A percentile compares a stretch with the other conserved stretches of the same genome.
phyloP scores from a whole-genome alignment of 2,329 filamentous ascomycete species.

The Diaporthe batatas region DNA sequence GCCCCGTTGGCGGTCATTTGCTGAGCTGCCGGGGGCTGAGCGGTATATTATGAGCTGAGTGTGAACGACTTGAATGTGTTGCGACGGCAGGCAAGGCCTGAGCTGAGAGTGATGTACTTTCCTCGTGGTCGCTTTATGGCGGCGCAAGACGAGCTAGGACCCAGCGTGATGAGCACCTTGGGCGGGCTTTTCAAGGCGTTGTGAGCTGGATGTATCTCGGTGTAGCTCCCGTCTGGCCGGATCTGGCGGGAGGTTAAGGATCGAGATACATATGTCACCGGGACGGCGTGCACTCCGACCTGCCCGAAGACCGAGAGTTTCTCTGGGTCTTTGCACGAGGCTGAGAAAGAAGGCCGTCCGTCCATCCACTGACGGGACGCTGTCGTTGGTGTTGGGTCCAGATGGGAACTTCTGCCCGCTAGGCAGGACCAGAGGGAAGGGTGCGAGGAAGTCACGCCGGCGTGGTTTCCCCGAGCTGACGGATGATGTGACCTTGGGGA shows the following conservation, averaged over 20 bases:
- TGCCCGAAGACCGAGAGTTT: slow-evolving; percentile 19
- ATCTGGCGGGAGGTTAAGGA: slow-evolving; percentile 33
- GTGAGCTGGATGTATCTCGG: neutral
- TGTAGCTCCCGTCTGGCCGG: slow-evolving; percentile 11
- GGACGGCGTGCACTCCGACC: neutral
- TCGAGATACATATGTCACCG: slow-evolving; percentile 13
- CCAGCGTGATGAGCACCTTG: neutral
- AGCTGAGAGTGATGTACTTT: neutral
- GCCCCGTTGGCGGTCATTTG: slow-evolving; percentile 38
- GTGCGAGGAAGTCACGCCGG: slow-evolving; percentile 2
- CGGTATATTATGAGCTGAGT: neutral
- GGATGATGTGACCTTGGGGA: neutral
- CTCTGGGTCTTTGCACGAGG: slow-evolving; percentile 1
- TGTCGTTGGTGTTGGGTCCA: neutral
- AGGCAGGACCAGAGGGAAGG: neutral
- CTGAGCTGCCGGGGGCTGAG: slow-evolving; percentile 4
- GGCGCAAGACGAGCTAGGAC: neutral
- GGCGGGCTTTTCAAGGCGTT: neutral
- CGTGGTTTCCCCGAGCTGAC: slow-evolving; percentile 9
- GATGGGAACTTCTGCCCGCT: neutral
- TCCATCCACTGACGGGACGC: neutral
- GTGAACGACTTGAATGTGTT: neutral
- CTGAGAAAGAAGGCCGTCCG: neutral
- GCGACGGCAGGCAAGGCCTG: neutral
- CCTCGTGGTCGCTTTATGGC: neutral